Percentiles rank a stretch among this genome's conserved stretches.
Evolutionary conservation across 108 stramenopile genomes (phyloP).

Genomic region (Pseudonitzschia delicatissima): DNA sequence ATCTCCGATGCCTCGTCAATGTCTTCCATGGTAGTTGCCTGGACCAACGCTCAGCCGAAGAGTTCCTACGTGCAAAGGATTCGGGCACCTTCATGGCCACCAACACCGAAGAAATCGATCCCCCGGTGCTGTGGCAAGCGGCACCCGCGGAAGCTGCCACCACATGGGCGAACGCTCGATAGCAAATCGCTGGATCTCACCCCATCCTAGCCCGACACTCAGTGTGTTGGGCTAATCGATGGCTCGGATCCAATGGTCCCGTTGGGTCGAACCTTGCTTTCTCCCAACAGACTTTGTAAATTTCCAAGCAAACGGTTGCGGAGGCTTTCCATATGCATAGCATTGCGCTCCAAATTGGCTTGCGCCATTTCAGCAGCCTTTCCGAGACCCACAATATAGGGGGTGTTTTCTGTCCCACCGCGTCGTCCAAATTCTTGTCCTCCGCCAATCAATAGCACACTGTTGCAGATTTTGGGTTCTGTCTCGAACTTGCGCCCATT

Average conservation of each 20-base stretch:
- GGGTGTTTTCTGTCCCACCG: constrained; percentile 95
- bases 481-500: constrained; percentile 8
- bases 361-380: constrained; percentile 58
- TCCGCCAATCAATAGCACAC: constrained; percentile 68
- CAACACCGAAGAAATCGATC: constrained; percentile 72
- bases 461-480: constrained; percentile 22
- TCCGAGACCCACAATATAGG: constrained; percentile 90
- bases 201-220: constrained; percentile 75
- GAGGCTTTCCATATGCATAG: constrained; percentile 63
- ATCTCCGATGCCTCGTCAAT: constrained; percentile 80
- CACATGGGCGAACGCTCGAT: constrained; percentile 44
- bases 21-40: constrained; percentile 68
- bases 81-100: constrained; percentile 83
- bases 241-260: constrained; percentile 65
- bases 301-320: constrained; percentile 56
- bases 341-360: constrained; percentile 35
- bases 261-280: constrained; percentile 54
- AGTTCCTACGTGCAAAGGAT: constrained; percentile 84
- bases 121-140: constrained; percentile 76
- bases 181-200: constrained; percentile 60
- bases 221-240: constrained; percentile 92
- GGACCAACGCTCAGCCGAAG: constrained; percentile 91
- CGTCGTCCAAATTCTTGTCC: constrained; percentile 84
- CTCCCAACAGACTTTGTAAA: constrained; percentile 41
- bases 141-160: constrained; percentile 92